phyloP scores from a whole-genome alignment of 2,329 filamentous ascomycete genomes.

The Hansfordia pulvinata region DNA sequence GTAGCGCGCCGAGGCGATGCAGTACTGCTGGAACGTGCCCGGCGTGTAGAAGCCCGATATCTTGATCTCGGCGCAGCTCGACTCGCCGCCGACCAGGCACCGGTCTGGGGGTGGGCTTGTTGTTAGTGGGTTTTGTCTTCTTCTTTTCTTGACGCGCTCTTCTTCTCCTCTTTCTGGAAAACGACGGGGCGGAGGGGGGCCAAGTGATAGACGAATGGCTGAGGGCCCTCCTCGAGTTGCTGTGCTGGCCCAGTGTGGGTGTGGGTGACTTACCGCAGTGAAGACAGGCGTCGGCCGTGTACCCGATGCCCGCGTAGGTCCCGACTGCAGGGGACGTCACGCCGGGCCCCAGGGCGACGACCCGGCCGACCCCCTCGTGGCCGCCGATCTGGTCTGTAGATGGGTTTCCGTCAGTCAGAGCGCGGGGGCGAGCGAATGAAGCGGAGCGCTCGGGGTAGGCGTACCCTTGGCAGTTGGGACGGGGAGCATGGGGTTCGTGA shows the following conservation, averaged over 20 bases:
- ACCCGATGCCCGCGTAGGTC: constrained; percentile 9
- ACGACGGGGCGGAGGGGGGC: too few relatives aligned
- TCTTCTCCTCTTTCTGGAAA: too few relatives aligned
- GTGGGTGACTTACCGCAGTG: constrained; percentile 7
- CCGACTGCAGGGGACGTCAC: constrained; percentile 7
- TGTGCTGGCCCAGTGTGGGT: too few relatives aligned
- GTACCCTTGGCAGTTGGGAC: constrained; percentile 5
- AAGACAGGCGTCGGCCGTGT: constrained; percentile 8
- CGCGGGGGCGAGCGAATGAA: background rate
- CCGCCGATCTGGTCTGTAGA: constrained; percentile 8
- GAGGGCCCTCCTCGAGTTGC: too few relatives aligned
- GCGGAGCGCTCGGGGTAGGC: background rate
- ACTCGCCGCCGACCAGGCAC: constrained; percentile 9
- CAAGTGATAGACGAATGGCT: too few relatives aligned
- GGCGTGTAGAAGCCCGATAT: constrained; percentile 13
- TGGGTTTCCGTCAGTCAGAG: constrained; percentile 2
- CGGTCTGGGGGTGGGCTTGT: constrained; percentile 3
- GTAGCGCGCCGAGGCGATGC: constrained; percentile 21
- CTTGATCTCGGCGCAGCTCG: constrained; percentile 7
- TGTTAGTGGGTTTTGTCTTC: too few relatives aligned
- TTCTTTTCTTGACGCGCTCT: too few relatives aligned
- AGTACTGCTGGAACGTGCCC: constrained; percentile 13
- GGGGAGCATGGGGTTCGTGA: too few relatives aligned
- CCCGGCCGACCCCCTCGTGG: constrained; percentile 9
- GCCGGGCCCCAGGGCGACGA: constrained; percentile 6